Evolutionary conservation across 164 flowering plant genomes (phyloP), one percentile per base, ranked within the genome.

Genomic region (Chloranthus sessilifolius): DNA sequence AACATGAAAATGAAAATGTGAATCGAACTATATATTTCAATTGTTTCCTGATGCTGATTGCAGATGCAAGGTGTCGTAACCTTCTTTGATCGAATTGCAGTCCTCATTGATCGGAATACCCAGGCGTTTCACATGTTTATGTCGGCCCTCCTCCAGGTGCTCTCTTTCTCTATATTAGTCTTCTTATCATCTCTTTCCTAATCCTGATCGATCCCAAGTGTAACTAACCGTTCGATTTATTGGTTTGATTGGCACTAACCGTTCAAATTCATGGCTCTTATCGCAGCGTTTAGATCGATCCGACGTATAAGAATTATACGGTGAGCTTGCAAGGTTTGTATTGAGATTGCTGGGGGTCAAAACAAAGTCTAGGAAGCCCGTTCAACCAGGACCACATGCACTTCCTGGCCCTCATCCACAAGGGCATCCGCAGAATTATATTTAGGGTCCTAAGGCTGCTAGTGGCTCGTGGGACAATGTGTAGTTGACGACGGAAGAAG

Each of bases 51-150:
- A 47, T 16, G 11, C 20, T 53, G 42, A 38, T 81, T 52, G 43
- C 88, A 91, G 98, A 77, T 88, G 98, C 77, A 77, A 50, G 95
- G 96, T 46, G 92, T 81, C 45, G 96, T 91, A 24, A 74, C 56
- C 59, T 78, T 83, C 64, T 88, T 88, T 58, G 90, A 95, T 20
- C 78, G 96, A 53, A 64, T 91, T 46, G 51, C 98, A 19, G 64
- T 91, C 25, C 81, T 91, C 22, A 74, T 85, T 23, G 94, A 91
- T 63, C 94, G 88, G 66, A 88, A 88, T 51, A 83, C 98, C 11
- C 92, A 88, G 56, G 98, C 98, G 12, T 77, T 84, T 53, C 98
- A 91, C 68, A 61, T 88, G 85, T 88, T 91, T 36, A 88, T 91
- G 88, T 42, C 94, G 30, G 98, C 98, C 0, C 83, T 91, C 49